A percentile compares a stretch with the other conserved stretches of the same genome.
Conservation (phyloP, 2,329 filamentous ascomycete species). For the Exserohilum rostratum region DNA sequence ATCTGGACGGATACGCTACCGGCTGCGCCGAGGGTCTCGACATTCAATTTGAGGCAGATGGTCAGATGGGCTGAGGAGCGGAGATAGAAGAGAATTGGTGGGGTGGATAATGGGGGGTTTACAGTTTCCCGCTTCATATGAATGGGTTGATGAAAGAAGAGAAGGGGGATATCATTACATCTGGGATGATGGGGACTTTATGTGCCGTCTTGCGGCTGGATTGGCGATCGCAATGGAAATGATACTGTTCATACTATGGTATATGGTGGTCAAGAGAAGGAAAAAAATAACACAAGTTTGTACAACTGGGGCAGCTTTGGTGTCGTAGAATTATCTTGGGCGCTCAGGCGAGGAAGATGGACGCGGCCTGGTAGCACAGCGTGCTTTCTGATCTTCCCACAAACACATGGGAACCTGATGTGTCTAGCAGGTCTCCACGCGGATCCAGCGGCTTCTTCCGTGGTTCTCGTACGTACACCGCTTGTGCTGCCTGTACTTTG, state of each 20-base stretch:
- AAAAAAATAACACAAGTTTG: no score
- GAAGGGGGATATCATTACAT: not conserved
- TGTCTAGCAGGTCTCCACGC: not conserved
- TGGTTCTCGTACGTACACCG: not conserved
- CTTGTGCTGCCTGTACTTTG: no score
- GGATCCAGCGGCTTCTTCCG: not conserved
- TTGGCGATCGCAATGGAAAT: no score
- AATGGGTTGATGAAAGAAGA: not conserved
- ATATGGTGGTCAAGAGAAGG: no score
- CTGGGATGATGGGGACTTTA: not conserved
- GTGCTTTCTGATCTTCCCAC: not conserved
- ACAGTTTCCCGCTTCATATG: no score
- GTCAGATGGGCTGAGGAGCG: not conserved
- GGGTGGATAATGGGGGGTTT: not conserved
- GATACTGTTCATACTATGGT: no score
- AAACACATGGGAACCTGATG: not conserved
- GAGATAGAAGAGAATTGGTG: not conserved
- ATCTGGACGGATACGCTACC: slow-evolving; percentile 22
- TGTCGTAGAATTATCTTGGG: not conserved
- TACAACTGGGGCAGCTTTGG: no score
- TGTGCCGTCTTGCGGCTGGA: no score
- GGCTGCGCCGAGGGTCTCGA: slow-evolving; percentile 8
- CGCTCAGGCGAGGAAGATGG: not conserved
- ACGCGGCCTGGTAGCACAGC: not conserved
- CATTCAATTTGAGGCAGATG: slow-evolving; percentile 10